These are phyloP conservation scores for Colletotrichum tofieldiae DNA, from an alignment of 2,329 filamentous ascomycete species.

Conservation along the genomic window DNA sequence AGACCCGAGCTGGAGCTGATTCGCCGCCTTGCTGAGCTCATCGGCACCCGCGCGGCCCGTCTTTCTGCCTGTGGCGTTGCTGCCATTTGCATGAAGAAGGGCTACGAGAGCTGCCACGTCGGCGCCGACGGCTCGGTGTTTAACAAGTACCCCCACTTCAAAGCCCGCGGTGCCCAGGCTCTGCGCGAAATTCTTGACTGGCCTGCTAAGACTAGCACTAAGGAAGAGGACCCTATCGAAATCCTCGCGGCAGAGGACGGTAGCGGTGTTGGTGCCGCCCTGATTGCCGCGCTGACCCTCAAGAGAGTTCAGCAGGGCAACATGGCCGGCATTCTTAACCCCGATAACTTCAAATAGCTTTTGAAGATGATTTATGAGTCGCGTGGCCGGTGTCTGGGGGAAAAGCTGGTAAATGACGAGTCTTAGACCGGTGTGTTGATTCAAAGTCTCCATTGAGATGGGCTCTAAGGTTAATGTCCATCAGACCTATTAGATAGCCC, in stretches of 20 bases:
- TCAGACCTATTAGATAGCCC: slow-evolving; percentile 35
- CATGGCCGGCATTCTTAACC: slow-evolving; percentile 75
- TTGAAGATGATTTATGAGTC: slow-evolving; percentile 19
- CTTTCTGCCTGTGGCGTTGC: slow-evolving; percentile 95
- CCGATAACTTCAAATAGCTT: slow-evolving; percentile 70
- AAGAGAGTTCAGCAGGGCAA: slow-evolving; percentile 77
- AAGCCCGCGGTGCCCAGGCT: slow-evolving; percentile 89
- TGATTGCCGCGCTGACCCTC: slow-evolving; percentile 85
- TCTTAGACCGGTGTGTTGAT: slow-evolving; percentile 46
- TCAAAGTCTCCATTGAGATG: slow-evolving; percentile 36
- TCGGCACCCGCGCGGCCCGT: slow-evolving; percentile 93
- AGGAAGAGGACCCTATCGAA: slow-evolving; percentile 89
- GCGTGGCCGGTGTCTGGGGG: slow-evolving; percentile 35
- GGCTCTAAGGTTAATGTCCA: slow-evolving; percentile 26
- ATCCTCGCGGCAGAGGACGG: slow-evolving; percentile 94
- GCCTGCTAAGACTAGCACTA: slow-evolving; percentile 78
- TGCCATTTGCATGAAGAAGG: slow-evolving; percentile 97
- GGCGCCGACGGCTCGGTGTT: slow-evolving; percentile 98
- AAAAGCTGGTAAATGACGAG: slow-evolving; percentile 35
- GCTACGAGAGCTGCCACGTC: slow-evolving; percentile 89
- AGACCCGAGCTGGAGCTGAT: slow-evolving; percentile 89
- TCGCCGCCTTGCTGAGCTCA: slow-evolving; percentile 91
- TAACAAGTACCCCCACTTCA: slow-evolving; percentile 99
- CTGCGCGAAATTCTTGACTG: slow-evolving; percentile 97
- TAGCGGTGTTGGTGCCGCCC: slow-evolving; percentile 94